Percentiles rank a stretch among this genome's conserved stretches.
These are phyloP conservation scores for Globisporangium splendens DNA, from an alignment of 352 stramenopile genomes.

Conservation along the genomic window DNA sequence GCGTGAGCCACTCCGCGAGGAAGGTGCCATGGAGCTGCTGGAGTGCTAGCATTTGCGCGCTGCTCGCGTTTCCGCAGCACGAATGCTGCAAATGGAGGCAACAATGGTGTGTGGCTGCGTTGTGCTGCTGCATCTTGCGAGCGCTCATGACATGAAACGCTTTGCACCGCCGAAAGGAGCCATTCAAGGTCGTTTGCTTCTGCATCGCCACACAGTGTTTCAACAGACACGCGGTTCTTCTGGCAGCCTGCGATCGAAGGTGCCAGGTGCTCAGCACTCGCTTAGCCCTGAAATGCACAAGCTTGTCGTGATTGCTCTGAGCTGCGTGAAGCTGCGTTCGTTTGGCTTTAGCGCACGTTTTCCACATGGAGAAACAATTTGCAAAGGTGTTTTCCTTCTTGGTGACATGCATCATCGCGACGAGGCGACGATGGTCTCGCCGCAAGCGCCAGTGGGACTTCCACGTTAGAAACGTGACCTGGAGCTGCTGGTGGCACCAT, in stretches of 20 bases:
- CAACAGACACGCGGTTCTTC: not conserved
- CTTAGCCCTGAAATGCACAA: conserved; percentile 5
- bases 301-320: not conserved
- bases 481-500: conserved; percentile 23
- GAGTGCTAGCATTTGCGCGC: conserved; percentile 14
- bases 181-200: conserved; percentile 17
- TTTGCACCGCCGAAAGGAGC: conserved; percentile 14
- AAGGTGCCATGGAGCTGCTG: conserved; percentile 18
- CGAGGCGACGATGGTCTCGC: conserved; percentile 22
- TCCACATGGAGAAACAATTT: conserved; percentile 28
- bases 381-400: conserved; percentile 18
- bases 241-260: not conserved
- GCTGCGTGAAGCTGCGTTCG: not conserved
- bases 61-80: conserved; percentile 12
- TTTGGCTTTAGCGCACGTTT: not conserved
- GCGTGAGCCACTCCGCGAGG: conserved; percentile 25
- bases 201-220: conserved; percentile 9
- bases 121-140: not conserved
- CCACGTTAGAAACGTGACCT: conserved; percentile 27
- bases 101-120: not conserved
- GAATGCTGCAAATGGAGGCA: conserved; percentile 10
- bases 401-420: conserved; percentile 9
- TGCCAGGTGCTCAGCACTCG: conserved; percentile 9
- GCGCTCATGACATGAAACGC: not conserved
- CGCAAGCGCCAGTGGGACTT: conserved; percentile 29